Percentiles rank a stretch among this genome's conserved stretches.
These are phyloP conservation scores for Chytridium lagenaria DNA, from an alignment of 371 early-diverging fungal species.

Conservation along the genomic window DNA sequence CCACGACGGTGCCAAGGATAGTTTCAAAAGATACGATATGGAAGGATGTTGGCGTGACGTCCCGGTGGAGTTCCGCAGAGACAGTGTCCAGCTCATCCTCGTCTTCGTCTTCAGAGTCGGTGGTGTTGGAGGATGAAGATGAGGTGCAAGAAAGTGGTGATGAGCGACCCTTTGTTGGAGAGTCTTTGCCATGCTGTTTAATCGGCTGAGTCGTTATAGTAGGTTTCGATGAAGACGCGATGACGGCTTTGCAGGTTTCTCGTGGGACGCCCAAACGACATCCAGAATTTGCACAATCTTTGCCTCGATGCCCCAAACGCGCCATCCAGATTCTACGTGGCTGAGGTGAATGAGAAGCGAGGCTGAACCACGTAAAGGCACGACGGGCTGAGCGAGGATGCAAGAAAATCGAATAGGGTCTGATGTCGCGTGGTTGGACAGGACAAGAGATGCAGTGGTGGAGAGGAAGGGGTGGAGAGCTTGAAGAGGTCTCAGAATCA, in stretches of 20 bases:
- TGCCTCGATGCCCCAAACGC: neutral
- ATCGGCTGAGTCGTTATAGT: neutral
- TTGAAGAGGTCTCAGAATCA: neutral
- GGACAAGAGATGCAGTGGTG: neutral
- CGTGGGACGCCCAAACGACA: neutral
- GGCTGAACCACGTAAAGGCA: neutral
- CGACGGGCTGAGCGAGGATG: neutral
- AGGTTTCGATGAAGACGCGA: neutral
- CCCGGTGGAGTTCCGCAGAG: neutral
- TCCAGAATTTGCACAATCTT: conserved; percentile 3
- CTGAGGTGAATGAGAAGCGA: neutral
- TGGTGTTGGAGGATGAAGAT: neutral
- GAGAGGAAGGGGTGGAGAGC: neutral
- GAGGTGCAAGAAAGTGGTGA: neutral
- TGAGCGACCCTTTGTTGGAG: neutral
- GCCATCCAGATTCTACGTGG: neutral
- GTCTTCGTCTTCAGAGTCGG: neutral
- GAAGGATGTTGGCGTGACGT: neutral
- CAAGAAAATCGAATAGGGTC: conserved; percentile 9
- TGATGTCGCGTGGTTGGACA: conserved; percentile 5
- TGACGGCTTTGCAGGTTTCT: neutral
- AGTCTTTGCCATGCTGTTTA: neutral
- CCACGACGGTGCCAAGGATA: neutral
- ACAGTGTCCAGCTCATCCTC: neutral
- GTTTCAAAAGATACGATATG: conserved; percentile 3